These are phyloP conservation scores for Flaveria linearis DNA, from an alignment of 129 eudicot species.

Conservation along the genomic window DNA sequence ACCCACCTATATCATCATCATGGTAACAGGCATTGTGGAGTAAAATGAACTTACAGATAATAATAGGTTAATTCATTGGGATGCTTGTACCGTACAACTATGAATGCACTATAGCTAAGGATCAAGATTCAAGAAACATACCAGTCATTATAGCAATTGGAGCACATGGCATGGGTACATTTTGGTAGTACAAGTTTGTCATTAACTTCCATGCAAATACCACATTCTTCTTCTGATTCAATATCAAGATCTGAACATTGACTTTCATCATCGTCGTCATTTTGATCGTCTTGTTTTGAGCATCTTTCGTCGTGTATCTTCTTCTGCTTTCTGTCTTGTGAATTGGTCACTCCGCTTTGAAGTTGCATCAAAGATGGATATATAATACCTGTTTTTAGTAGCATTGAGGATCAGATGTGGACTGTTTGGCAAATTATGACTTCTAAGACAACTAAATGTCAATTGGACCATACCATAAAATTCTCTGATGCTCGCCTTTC, in stretches of 20 bases:
- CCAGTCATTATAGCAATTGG: constrained; percentile 67
- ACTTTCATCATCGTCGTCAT: constrained; percentile 24
- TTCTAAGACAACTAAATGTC: not conserved
- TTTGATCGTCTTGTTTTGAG: constrained; percentile 38
- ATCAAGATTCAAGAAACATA: constrained; percentile 31
- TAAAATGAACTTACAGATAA: not conserved
- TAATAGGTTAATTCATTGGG: not conserved
- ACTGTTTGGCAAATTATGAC: too few relatives aligned
- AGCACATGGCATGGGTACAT: constrained; percentile 69
- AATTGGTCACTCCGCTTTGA: constrained; percentile 55
- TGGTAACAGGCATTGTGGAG: too few relatives aligned
- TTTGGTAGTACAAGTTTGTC: constrained; percentile 66
- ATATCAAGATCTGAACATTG: constrained; percentile 42
- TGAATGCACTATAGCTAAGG: not conserved
- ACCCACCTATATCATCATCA: too few relatives aligned
- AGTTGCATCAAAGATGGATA: constrained; percentile 72
- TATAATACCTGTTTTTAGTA: constrained; percentile 44
- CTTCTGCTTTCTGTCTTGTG: constrained; percentile 63
- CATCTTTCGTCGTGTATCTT: constrained; percentile 46
- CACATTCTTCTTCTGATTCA: constrained; percentile 77
- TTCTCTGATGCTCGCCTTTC: constrained; percentile 89
- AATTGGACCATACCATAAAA: constrained; percentile 58
- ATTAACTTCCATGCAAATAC: constrained; percentile 72
- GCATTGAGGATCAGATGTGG: not conserved
- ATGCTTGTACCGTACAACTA: constrained; percentile 13